Evolutionary conservation across 2,329 filamentous ascomycete species (phyloP), one percentile per base, ranked within the genome.

Genomic region (Rhytidhysteron rufulum): DNA sequence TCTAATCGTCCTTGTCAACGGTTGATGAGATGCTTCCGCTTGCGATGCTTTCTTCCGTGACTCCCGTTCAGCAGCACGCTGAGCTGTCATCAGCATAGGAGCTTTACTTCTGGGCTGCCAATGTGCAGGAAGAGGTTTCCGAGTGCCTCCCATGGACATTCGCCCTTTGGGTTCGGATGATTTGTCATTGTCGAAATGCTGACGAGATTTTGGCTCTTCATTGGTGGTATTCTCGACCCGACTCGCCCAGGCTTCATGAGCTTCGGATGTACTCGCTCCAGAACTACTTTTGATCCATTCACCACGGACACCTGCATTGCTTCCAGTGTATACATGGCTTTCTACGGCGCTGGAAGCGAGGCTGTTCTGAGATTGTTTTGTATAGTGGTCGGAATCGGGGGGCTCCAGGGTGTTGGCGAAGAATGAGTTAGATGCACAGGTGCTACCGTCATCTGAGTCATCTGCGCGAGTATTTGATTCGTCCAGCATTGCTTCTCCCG

Each of bases 61-160:
- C 10, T 49, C 54, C 6, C 54, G 53, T 21, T 52, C 48, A 34
- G 44, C 51, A 5, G 51, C 51, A 29, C 57, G 54, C 29, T 53
- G 45, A 2, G 53, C 53, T 2, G 55, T 60, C 11, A 43, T 42
- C 7, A 58, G 43, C 2, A 36, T 45, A 27, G 24, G 24, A 2
- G 42, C 48, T 25, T 32, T 32, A 20, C 16, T 30, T 20, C 36
- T 41, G 11, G 18, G 17, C 18, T 31, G 13, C 40, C 40, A 42
- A 13, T 30, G 34, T 10, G 20, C 8, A 13, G 33, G 40, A 7
- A 42, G 11, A 6, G 40, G 19, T 25, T 39, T 39, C 15, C 40
- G 29, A 18, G 35, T 20, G 31, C 40, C 39, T 15, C 13, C n/a
- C n/a, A n/a, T n/a, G n/a, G n/a, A n/a, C n/a, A n/a, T n/a, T n/a